Evolutionary conservation across 2,329 filamentous ascomycete genomes (phyloP).

Genomic region (Penicillium palitans): DNA sequence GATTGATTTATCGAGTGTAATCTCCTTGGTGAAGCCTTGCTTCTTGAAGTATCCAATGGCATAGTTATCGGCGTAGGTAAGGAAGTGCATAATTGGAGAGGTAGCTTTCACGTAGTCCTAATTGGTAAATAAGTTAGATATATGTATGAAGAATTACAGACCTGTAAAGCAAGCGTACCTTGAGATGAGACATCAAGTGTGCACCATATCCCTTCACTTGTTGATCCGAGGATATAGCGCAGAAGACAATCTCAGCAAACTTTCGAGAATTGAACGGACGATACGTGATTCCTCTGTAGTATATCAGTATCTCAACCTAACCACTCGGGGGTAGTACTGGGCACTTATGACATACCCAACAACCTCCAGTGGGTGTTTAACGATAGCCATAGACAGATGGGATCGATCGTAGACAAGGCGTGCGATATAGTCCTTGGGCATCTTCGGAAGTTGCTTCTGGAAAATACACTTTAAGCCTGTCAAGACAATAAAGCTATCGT

Average conservation of each 20-base stretch:
- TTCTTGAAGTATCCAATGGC: conserved; percentile 99
- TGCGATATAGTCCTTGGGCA: conserved; percentile 99
- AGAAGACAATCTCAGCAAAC: conserved; percentile 98
- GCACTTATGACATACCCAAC: conserved; percentile 55
- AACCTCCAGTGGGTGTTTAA: conserved; percentile 95
- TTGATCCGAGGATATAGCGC: conserved; percentile 94
- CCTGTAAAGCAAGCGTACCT: conserved; percentile 50
- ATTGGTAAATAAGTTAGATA: conserved; percentile 10
- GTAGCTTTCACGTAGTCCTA: conserved; percentile 93
- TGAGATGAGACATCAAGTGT: conserved; percentile 95
- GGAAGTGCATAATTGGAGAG: conserved; percentile 95
- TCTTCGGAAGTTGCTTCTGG: conserved; percentile 96
- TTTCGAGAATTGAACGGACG: conserved; percentile 86
- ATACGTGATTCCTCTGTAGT: conserved; percentile 83
- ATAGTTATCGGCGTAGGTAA: conserved; percentile 98
- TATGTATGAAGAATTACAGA: background rate
- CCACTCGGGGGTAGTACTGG: background rate
- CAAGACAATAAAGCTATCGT: conserved; percentile 88
- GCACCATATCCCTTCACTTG: conserved; percentile 98
- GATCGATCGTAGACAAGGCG: conserved; percentile 96
- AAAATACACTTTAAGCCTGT: conserved; percentile 97
- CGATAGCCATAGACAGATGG: conserved; percentile 93
- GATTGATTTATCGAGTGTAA: conserved; percentile 80
- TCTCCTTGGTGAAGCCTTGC: conserved; percentile 98
- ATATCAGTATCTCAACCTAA: conserved; percentile 14